Evolutionary conservation across 495 filamentous ascomycete genomes (phyloP).

Genomic region (Aspergillus taichungensis): DNA sequence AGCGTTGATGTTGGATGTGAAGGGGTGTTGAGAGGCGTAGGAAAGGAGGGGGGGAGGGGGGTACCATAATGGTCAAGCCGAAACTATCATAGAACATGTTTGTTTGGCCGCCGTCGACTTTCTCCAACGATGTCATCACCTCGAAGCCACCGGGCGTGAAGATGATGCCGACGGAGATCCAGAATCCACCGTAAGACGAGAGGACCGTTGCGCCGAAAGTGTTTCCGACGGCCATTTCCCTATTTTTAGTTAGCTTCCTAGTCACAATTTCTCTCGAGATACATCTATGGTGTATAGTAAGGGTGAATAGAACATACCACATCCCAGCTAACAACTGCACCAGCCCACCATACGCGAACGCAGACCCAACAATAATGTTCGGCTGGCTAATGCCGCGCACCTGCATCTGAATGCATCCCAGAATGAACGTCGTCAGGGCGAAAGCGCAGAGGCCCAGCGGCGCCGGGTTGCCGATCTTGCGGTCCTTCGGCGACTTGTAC

Average conservation of each 20-base stretch:
- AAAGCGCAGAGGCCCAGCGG: conserved; percentile 74
- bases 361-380: conserved; percentile 54
- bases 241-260: conserved; percentile 25
- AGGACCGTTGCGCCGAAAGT: conserved; percentile 94
- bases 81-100: conserved; percentile 55
- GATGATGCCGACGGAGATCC: conserved; percentile 77
- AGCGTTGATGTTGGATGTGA: background rate
- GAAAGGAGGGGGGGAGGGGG: conserved; percentile 1
- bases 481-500: conserved; percentile 54
- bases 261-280: too few relatives aligned
- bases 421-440: conserved; percentile 81
- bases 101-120: conserved; percentile 33
- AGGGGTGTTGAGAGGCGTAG: background rate
- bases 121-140: conserved; percentile 34
- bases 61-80: conserved; percentile 67
- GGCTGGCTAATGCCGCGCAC: conserved; percentile 47
- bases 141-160: conserved; percentile 65
- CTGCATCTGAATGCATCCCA: conserved; percentile 66
- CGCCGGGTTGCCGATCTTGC: conserved; percentile 72
- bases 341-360: conserved; percentile 66
- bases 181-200: conserved; percentile 91
- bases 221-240: conserved; percentile 93
- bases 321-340: conserved; percentile 84
- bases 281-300: background rate
- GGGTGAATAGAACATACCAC: conserved; percentile 57